phyloP scores from a whole-genome alignment of 306 rosid species.

The Geum urbanum region DNA sequence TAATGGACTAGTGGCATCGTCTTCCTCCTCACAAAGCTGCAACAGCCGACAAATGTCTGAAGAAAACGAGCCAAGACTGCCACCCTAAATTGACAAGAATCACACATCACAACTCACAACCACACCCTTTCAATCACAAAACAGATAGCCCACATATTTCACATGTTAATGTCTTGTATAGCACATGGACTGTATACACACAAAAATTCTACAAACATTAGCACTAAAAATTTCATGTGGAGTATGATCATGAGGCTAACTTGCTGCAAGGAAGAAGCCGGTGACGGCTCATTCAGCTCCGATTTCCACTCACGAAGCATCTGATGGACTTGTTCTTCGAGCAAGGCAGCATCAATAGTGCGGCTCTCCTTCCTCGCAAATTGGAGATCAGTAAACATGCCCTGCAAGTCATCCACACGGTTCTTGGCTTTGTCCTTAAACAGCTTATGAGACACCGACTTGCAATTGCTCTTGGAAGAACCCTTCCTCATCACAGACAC shows the following conservation, averaged over 20 bases:
- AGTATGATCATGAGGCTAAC: slow-evolving; percentile 40
- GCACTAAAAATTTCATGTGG: slow-evolving; percentile 6
- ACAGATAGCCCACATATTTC: slow-evolving; percentile 25
- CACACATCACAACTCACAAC: slow-evolving; percentile 45
- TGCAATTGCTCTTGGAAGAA: slow-evolving; percentile 84
- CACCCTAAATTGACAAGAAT: slow-evolving; percentile 55
- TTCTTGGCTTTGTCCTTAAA: slow-evolving; percentile 98
- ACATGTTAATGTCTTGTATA: slow-evolving; percentile 8
- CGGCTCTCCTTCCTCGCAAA: slow-evolving; percentile 99
- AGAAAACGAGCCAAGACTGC: slow-evolving; percentile 93
- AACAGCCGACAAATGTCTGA: slow-evolving; percentile 82
- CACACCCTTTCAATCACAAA: slow-evolving; percentile 32
- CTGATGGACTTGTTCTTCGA: slow-evolving; percentile 97
- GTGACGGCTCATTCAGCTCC: slow-evolving; percentile 94
- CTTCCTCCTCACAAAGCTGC: slow-evolving; percentile 97
- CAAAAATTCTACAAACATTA: slow-evolving; percentile 13
- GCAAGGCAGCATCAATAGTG: slow-evolving; percentile 58
- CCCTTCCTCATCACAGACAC: slow-evolving; percentile 69
- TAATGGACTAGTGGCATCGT: slow-evolving; percentile 95
- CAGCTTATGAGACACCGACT: slow-evolving; percentile 81
- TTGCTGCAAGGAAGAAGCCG: slow-evolving; percentile 94
- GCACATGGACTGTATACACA: slow-evolving; percentile 1
- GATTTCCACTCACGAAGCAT: slow-evolving; percentile 99
- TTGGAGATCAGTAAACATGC: slow-evolving; percentile 78
- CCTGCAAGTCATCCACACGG: slow-evolving; percentile 91